Conservation (phyloP, 2,329 filamentous ascomycete genomes). For the Fusarium napiforme region DNA sequence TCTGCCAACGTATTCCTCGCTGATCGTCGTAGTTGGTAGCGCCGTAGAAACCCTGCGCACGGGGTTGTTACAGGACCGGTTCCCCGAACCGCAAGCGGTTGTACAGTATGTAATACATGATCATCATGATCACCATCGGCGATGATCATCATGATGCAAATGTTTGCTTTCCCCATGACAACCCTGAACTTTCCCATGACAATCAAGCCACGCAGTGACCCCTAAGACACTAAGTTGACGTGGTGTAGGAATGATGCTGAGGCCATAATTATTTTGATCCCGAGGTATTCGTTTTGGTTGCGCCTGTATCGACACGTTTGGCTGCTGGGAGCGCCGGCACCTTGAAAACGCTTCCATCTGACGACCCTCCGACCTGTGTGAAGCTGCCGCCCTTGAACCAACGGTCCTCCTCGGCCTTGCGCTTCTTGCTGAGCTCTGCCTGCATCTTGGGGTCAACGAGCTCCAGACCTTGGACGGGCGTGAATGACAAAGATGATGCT, state of each 20-base stretch:
- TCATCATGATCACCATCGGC: constrained; percentile 5
- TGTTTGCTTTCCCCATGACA: constrained; percentile 26
- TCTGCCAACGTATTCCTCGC: not conserved
- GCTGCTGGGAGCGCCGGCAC: constrained; percentile 78
- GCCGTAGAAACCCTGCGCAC: not conserved
- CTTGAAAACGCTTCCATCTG: constrained; percentile 76
- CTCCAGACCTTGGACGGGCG: constrained; percentile 92
- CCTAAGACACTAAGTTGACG: not conserved
- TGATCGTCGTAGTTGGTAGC: constrained; percentile 6
- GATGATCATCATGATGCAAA: constrained; percentile 37
- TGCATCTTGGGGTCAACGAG: constrained; percentile 93
- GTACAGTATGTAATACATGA: constrained; percentile 1
- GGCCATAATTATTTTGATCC: constrained; percentile 35
- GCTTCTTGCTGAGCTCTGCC: constrained; percentile 87
- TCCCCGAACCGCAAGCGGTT: constrained; percentile 7
- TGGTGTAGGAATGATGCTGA: not conserved
- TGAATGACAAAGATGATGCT: constrained; percentile 89
- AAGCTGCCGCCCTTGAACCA: constrained; percentile 99
- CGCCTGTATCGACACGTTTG: constrained; percentile 70
- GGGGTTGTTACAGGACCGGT: not conserved
- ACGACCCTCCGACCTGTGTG: constrained; percentile 77
- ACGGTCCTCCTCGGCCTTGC: constrained; percentile 92
- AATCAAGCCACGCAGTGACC: not conserved
- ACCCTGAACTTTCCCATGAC: constrained; percentile 28
- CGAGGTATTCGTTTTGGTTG: constrained; percentile 51